Evolutionary conservation across 2,329 filamentous ascomycete genomes (phyloP).

Genomic region (Colletotrichum godetiae): DNA sequence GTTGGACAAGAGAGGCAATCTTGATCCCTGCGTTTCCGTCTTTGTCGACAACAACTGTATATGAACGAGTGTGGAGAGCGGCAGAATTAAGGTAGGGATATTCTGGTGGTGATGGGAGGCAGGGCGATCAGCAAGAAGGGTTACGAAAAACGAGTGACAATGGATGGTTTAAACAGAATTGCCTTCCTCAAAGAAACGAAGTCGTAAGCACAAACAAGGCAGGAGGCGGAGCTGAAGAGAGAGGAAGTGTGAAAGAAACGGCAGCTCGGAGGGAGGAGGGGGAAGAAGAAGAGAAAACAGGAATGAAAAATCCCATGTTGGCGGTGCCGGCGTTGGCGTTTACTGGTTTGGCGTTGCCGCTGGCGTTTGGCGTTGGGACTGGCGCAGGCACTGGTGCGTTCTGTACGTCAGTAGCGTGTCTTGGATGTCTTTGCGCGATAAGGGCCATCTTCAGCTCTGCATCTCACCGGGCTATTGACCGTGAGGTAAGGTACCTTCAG

Average conservation of each 20-base stretch:
- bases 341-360: background rate
- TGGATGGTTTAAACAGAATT: background rate
- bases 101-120: background rate
- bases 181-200: background rate
- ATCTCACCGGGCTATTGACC: background rate
- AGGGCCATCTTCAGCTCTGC: slow-evolving; percentile 2
- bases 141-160: slow-evolving; percentile 4
- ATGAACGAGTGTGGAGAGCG: background rate
- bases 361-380: slow-evolving; percentile 6
- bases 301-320: slow-evolving; percentile 14
- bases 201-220: background rate
- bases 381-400: slow-evolving; percentile 10
- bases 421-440: slow-evolving; percentile 2
- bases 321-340: slow-evolving; percentile 9
- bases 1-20: background rate
- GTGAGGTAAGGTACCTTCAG: too few relatives aligned
- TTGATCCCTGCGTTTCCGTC: background rate
- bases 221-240: background rate
- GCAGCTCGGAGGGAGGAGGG: background rate
- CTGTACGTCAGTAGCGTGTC: background rate
- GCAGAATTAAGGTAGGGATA: background rate
- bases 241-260: background rate
- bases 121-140: background rate
- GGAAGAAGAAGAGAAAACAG: slow-evolving; percentile 15
- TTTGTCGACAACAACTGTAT: background rate